Evolutionary conservation across 2,329 filamentous ascomycete genomes (phyloP).

Genomic region (Fusarium udum): DNA sequence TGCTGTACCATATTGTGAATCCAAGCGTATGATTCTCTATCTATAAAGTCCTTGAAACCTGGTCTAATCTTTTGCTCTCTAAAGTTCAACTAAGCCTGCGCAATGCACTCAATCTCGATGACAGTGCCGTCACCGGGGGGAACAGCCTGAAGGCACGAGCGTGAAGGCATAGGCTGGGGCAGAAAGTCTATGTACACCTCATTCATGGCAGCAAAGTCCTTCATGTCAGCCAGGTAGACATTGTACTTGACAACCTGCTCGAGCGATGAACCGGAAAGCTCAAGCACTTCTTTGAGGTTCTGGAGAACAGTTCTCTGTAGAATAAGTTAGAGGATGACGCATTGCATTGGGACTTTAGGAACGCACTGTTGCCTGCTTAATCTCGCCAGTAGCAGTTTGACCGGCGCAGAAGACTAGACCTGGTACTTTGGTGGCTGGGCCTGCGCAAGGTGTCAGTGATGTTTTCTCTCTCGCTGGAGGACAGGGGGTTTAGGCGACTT

Average conservation of each 20-base stretch:
- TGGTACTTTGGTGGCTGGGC: slow-evolving; percentile 55
- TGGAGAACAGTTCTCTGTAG: slow-evolving; percentile 24
- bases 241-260: slow-evolving; percentile 74
- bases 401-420: slow-evolving; percentile 58
- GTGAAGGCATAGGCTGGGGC: slow-evolving; percentile 53
- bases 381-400: slow-evolving; percentile 60
- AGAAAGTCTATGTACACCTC: slow-evolving; percentile 52
- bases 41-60: background rate
- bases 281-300: slow-evolving; percentile 74
- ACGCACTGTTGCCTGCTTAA: slow-evolving; percentile 51
- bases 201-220: slow-evolving; percentile 74
- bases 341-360: accelerated
- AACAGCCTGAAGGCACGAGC: slow-evolving; percentile 53
- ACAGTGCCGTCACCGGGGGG: slow-evolving; percentile 52
- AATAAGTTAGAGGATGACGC: background rate
- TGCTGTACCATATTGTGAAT: background rate
- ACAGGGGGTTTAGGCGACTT: slow-evolving; percentile 14
- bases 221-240: slow-evolving; percentile 77
- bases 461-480: background rate
- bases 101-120: slow-evolving; percentile 57
- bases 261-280: slow-evolving; percentile 71
- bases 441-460: slow-evolving; percentile 30
- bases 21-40: background rate
- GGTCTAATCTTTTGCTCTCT: background rate
- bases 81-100: slow-evolving; percentile 44